Conservation (phyloP, 805 yeast genomes). For the Cyberlindnera veronae region DNA sequence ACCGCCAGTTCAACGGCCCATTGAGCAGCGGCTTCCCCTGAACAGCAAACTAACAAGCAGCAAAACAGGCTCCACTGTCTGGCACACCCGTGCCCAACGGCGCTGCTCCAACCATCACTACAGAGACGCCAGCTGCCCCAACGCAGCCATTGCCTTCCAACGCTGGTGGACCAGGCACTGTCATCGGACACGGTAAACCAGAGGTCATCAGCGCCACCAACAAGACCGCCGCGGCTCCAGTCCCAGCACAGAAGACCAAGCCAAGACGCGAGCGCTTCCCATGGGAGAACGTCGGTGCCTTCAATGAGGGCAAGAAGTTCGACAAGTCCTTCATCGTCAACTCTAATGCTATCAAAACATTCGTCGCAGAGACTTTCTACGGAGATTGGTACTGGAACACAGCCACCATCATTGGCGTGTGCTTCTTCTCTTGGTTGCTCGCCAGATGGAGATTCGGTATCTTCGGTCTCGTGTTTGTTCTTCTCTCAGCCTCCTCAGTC, state of each 20-base stretch:
- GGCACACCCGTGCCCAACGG: conserved; percentile 3
- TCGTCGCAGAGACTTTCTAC: conserved; percentile 63
- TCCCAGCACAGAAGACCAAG: not conserved
- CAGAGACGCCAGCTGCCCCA: not conserved
- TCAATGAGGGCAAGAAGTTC: conserved; percentile 25
- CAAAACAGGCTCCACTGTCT: not conserved
- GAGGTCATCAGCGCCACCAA: not conserved
- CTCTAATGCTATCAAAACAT: conserved; percentile 46
- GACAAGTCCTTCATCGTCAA: conserved; percentile 24
- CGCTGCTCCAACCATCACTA: not conserved
- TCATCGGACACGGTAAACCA: conserved; percentile 1
- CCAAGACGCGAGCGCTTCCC: conserved; percentile 27
- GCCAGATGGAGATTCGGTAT: conserved; percentile 65
- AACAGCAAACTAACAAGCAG: not conserved
- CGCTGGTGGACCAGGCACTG: conserved; percentile 1
- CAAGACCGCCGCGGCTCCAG: not conserved
- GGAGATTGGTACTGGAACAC: conserved; percentile 74
- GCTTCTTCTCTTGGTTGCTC: conserved; percentile 66
- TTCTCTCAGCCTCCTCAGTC: conserved; percentile 59
- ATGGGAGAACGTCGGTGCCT: conserved; percentile 34
- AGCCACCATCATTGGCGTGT: conserved; percentile 60
- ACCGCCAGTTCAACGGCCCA: no score
- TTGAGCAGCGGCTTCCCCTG: no score
- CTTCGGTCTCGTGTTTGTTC: conserved; percentile 56
- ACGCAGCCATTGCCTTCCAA: not conserved